Percentiles rank a stretch among this genome's conserved stretches.
These are phyloP conservation scores for Claviceps fusiformis DNA, from an alignment of 2,329 filamentous ascomycete species.

Conservation along the genomic window DNA sequence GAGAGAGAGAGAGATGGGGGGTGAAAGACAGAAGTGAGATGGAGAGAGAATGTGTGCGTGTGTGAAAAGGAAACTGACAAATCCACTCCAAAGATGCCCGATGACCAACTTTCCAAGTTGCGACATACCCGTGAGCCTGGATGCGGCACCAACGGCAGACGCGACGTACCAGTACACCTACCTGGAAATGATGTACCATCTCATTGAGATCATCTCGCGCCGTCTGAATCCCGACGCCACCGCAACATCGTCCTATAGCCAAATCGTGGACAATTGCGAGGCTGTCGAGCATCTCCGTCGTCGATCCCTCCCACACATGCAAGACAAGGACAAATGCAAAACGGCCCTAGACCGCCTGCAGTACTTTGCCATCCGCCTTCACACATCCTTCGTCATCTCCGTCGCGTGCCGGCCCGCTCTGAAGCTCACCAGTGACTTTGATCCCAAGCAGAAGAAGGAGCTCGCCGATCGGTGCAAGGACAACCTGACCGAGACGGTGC, in stretches of 20 bases:
- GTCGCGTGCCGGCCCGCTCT: slow-evolving; percentile 51
- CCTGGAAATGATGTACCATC: slow-evolving; percentile 51
- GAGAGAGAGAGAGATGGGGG: too few relatives aligned
- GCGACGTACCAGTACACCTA: slow-evolving; percentile 37
- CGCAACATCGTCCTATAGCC: slow-evolving; percentile 33
- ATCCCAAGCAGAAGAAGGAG: slow-evolving; percentile 36
- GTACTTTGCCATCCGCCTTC: slow-evolving; percentile 49
- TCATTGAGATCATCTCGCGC: slow-evolving; percentile 46
- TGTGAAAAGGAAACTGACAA: neutral
- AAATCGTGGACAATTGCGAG: slow-evolving; percentile 45
- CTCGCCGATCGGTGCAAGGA: slow-evolving; percentile 46
- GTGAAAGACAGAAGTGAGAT: too few relatives aligned
- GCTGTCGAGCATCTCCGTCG: slow-evolving; percentile 38
- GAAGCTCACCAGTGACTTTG: slow-evolving; percentile 38
- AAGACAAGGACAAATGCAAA: slow-evolving; percentile 48
- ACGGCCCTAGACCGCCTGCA: slow-evolving; percentile 49
- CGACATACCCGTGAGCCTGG: slow-evolving; percentile 34
- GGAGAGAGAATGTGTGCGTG: too few relatives aligned
- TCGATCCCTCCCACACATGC: slow-evolving; percentile 37
- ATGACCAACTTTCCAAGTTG: slow-evolving; percentile 48
- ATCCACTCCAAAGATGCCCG: slow-evolving; percentile 30
- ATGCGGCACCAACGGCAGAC: slow-evolving; percentile 18
- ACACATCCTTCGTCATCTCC: slow-evolving; percentile 52
- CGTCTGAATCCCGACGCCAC: slow-evolving; percentile 41
- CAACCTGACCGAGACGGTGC: slow-evolving; percentile 51